Evolutionary conservation across 2,329 filamentous ascomycete species (phyloP).

Genomic region (Akanthomyces uredinophilus): DNA sequence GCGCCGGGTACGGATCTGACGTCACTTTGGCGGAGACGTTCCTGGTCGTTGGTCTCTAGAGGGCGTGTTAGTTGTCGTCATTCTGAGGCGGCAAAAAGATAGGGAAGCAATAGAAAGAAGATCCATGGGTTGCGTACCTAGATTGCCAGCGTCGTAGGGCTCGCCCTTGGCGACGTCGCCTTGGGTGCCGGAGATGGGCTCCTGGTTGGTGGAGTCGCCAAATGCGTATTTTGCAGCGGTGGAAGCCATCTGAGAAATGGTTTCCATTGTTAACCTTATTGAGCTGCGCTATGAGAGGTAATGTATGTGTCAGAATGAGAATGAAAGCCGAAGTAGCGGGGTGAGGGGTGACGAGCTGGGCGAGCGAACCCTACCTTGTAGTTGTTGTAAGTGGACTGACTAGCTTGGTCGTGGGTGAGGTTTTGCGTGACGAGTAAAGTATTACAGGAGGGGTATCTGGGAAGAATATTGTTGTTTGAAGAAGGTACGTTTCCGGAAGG

Average conservation of each 20-base stretch:
- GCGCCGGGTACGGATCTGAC: neutral
- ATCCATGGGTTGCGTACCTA: constrained; percentile 36
- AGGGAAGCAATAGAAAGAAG: neutral
- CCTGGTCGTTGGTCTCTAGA: neutral
- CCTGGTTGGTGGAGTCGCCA: constrained; percentile 38
- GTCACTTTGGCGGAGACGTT: constrained; percentile 25
- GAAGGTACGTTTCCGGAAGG: neutral
- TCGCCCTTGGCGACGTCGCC: constrained; percentile 64
- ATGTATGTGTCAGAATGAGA: neutral
- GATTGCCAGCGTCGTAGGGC: constrained; percentile 75
- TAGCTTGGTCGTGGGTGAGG: neutral
- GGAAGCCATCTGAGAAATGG: constrained; percentile 50
- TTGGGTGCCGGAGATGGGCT: constrained; percentile 66
- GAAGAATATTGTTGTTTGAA: neutral
- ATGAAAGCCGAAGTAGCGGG: neutral
- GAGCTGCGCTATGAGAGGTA: neutral
- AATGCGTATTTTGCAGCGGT: constrained; percentile 39
- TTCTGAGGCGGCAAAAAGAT: too few species aligned
- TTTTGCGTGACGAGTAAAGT: neutral
- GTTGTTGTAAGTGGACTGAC: neutral
- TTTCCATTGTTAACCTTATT: constrained; percentile 51
- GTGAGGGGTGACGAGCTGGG: neutral
- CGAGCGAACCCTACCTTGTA: neutral
- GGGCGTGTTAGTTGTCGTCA: neutral
- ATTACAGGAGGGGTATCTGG: neutral